Conservation (phyloP, 495 filamentous ascomycete genomes). For the Podospora australis region DNA sequence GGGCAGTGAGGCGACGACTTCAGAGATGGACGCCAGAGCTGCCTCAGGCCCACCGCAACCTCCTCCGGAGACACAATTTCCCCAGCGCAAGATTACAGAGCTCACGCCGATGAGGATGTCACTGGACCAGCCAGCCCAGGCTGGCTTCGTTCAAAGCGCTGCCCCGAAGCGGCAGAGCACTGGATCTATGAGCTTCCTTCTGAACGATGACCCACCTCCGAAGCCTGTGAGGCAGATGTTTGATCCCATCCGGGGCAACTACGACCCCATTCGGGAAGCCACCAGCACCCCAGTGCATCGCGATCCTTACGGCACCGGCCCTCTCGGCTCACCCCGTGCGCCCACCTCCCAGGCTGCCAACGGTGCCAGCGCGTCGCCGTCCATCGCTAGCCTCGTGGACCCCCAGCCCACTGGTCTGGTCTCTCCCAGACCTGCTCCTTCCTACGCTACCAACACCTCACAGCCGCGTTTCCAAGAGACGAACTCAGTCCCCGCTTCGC, state of each 20-base stretch:
- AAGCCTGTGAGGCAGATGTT: slow-evolving; percentile 68
- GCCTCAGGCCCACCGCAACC: slow-evolving; percentile 12
- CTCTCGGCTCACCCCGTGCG: slow-evolving; percentile 50
- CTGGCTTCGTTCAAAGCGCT: slow-evolving; percentile 19
- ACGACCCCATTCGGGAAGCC: slow-evolving; percentile 49
- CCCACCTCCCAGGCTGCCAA: slow-evolving; percentile 40
- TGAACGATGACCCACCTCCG: slow-evolving; percentile 42
- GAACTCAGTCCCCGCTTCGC: slow-evolving; percentile 22
- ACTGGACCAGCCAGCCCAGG: slow-evolving; percentile 20
- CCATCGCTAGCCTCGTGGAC: slow-evolving; percentile 85
- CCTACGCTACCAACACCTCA: slow-evolving; percentile 28
- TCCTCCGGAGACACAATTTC: background rate
- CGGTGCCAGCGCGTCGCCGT: slow-evolving; percentile 78
- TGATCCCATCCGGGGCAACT: slow-evolving; percentile 74
- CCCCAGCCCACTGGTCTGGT: slow-evolving; percentile 47
- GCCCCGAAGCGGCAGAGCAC: slow-evolving; percentile 35
- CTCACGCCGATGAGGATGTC: slow-evolving; percentile 29
- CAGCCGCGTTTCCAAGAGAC: slow-evolving; percentile 27
- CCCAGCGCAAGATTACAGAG: slow-evolving; percentile 35
- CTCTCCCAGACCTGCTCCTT: slow-evolving; percentile 40
- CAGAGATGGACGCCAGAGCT: slow-evolving; percentile 16
- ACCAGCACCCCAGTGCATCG: slow-evolving; percentile 42
- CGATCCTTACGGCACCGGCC: slow-evolving; percentile 44
- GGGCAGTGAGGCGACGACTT: slow-evolving; percentile 20
- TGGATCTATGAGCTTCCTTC: slow-evolving; percentile 44